Evolutionary conservation across 768 basidiomycete genomes (phyloP), one percentile per base, ranked within the genome.

Genomic region (Lactarius indigo): DNA sequence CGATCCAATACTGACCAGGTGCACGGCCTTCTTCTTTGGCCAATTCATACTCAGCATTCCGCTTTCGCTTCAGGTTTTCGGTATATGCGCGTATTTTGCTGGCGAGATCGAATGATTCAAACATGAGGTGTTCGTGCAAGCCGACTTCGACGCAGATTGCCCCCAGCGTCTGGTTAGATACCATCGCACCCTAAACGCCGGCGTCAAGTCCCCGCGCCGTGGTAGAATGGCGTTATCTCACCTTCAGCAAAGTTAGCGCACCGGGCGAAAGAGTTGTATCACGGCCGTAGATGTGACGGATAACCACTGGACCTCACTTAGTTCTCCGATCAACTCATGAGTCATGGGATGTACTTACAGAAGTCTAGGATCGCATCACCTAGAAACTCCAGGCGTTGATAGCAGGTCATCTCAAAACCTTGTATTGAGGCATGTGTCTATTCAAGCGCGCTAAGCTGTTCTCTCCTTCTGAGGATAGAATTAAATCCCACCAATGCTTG

Each of bases 341-440:
- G 57, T 61, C 47, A 33, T 56, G 50, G 33, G 28, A 15, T 12
- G 35, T 26, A 78, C 90, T 63, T 72, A 94, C 92, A 76, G 65
- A 92, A 90, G 75, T 94, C 93, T 30, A 95, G 82, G 59, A 95
- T 84, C 1, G 90, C 91, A 76, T 95, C 93, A 15, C 93, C 93
- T 47, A 94, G 80, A 73, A 94, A 95, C 74, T 94, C 92, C 41
- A 94, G 81, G 64, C 90, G 81, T 72, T 92, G 90, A 72, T 90
- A 90, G 20, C 84, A 84, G 17, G 81, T 83, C 42, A 81, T 78
- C 64, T 87, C 84, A 64, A 79, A 80, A 4, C 82, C 82, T 68
- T 84, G 82, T 39, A 83, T 78, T 0, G 89, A 88, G 3, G 84
- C 77, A 74, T 92, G 91, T 0, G 88, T 89, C 91, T 94, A 70